These are phyloP conservation scores for Syzygium aqueum DNA, from an alignment of 345 rosid genomes.

Conservation along the genomic window DNA sequence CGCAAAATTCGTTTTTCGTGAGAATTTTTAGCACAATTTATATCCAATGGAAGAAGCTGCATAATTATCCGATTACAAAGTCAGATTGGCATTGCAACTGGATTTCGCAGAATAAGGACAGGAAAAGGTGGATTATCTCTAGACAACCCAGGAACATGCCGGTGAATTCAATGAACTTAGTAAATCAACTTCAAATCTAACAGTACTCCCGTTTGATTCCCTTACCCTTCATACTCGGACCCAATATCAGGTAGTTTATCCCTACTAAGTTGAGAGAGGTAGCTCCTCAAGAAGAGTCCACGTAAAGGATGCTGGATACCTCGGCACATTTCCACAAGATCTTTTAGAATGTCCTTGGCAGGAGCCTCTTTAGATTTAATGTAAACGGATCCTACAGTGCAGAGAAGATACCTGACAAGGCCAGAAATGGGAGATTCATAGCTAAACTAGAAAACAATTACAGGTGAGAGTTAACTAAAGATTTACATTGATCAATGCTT, in stretches of 20 bases:
- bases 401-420: conserved; percentile 72
- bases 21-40: background rate
- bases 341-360: conserved; percentile 93
- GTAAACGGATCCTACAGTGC: conserved; percentile 96
- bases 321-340: conserved; percentile 99
- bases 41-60: background rate
- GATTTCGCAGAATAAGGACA: background rate
- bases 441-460: background rate
- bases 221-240: conserved; percentile 98
- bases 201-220: background rate
- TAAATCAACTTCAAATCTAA: background rate
- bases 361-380: conserved; percentile 98
- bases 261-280: conserved; percentile 92
- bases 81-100: background rate
- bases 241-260: conserved; percentile 95
- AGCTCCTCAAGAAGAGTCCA: conserved; percentile 97
- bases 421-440: background rate
- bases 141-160: background rate
- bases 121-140: background rate
- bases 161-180: background rate
- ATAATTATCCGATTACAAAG: background rate
- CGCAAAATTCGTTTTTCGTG: background rate
- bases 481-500: background rate
- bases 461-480: background rate
- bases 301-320: conserved; percentile 98